These are phyloP conservation scores for Tubosaeta sp. DNA, from an alignment of 768 basidiomycete genomes.

Conservation along the genomic window DNA sequence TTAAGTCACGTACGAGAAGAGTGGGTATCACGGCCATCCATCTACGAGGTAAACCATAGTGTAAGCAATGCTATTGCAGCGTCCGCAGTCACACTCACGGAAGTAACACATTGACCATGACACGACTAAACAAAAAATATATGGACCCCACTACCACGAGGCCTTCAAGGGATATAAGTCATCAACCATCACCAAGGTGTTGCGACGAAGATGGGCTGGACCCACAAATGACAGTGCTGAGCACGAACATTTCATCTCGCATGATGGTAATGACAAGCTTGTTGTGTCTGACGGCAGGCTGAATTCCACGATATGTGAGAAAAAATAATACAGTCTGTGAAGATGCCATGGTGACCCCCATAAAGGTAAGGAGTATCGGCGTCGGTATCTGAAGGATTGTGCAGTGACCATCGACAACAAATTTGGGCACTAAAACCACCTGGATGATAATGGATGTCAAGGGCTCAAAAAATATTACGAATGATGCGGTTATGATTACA, in stretches of 20 bases:
- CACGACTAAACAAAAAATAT: conserved; percentile 1
- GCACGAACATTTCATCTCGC: conserved; percentile 16
- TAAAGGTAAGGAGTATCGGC: not conserved
- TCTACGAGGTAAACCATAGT: not conserved
- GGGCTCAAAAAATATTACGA: conserved; percentile 7
- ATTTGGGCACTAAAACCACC: not conserved
- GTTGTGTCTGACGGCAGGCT: conserved; percentile 9
- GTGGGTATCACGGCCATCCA: conserved; percentile 10
- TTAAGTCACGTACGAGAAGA: conserved; percentile 8
- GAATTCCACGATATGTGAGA: conserved; percentile 15
- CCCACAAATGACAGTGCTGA: conserved; percentile 7
- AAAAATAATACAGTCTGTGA: conserved; percentile 13
- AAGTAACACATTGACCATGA: conserved; percentile 11
- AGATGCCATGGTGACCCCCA: conserved; percentile 3
- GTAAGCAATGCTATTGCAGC: not conserved
- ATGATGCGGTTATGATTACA: not conserved
- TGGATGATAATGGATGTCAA: not conserved
- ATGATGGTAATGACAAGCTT: conserved; percentile 9
- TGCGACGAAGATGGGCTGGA: not conserved
- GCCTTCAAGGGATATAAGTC: not conserved
- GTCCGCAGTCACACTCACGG: conserved; percentile 9
- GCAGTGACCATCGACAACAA: conserved; percentile 10
- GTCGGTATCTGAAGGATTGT: not conserved
- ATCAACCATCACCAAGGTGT: not conserved
- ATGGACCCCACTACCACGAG: not conserved